phyloP scores from a whole-genome alignment of 495 filamentous ascomycete species.

The Glarea lozoyensis region DNA sequence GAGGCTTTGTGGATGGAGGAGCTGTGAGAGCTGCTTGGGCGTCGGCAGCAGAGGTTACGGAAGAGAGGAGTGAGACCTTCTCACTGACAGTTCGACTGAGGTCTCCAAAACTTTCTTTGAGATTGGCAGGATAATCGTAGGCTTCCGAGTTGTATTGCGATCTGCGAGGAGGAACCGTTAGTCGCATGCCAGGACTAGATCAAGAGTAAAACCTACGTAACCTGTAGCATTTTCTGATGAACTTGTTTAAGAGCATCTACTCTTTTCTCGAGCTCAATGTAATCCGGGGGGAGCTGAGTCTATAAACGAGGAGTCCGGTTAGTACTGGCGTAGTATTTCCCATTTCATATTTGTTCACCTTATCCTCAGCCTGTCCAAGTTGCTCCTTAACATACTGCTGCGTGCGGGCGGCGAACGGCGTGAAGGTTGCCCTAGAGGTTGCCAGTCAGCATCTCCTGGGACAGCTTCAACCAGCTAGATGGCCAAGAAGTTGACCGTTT shows the following conservation, averaged over 20 bases:
- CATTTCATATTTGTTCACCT: constrained; percentile 40
- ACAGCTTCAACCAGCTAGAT: constrained; percentile 13
- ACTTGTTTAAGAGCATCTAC: constrained; percentile 96
- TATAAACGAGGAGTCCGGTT: constrained; percentile 21
- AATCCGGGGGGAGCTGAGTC: constrained; percentile 95
- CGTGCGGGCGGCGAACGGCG: constrained; percentile 85
- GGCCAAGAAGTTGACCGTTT: constrained; percentile 4
- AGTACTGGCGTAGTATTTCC: constrained; percentile 1
- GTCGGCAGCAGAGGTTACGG: constrained; percentile 77
- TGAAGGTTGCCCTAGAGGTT: constrained; percentile 52
- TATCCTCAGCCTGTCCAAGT: constrained; percentile 89
- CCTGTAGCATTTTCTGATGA: constrained; percentile 90
- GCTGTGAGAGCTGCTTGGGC: constrained; percentile 90
- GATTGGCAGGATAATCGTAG: constrained; percentile 98
- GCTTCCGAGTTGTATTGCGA: constrained; percentile 93
- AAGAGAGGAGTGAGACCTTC: constrained; percentile 83
- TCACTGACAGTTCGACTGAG: constrained; percentile 91
- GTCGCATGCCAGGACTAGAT: constrained; percentile 2
- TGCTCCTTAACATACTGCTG: constrained; percentile 97
- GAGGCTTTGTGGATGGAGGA: constrained; percentile 83
- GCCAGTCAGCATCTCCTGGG: constrained; percentile 9
- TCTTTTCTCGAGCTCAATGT: constrained; percentile 96
- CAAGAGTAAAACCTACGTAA: constrained; percentile 71
- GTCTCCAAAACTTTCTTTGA: constrained; percentile 95
- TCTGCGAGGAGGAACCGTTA: constrained; percentile 34